A percentile compares a stretch with the other conserved stretches of the same genome.
Evolutionary conservation across 2,329 filamentous ascomycete species (phyloP).

Genomic region (Sporothrix dimorphospora): DNA sequence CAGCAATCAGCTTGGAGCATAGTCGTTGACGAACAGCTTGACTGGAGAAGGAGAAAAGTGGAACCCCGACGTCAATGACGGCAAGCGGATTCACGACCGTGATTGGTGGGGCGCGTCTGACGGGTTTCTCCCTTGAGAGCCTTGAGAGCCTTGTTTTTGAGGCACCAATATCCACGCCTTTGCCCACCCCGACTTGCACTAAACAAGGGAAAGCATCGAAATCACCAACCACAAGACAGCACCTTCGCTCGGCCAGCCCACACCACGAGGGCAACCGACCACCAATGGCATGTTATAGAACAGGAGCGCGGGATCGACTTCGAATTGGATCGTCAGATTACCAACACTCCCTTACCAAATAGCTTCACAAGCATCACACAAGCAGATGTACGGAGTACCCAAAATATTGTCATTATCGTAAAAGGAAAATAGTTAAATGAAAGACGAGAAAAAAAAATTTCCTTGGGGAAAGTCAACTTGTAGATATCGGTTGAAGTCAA

Average conservation of each 20-base stretch:
- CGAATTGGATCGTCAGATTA: background rate
- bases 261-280: background rate
- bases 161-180: background rate
- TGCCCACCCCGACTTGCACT: background rate
- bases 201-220: background rate
- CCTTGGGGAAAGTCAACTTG: too few relatives aligned
- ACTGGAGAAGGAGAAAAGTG: background rate
- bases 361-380: too few relatives aligned
- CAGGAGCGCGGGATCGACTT: background rate
- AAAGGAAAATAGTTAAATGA: background rate
- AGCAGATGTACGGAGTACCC: background rate
- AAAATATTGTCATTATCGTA: too few relatives aligned
- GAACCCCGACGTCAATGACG: constrained; percentile 8
- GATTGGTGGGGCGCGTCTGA: background rate
- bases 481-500: background rate
- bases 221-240: constrained; percentile 18
- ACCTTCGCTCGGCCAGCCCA: background rate
- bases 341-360: too few relatives aligned
- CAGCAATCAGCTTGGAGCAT: background rate
- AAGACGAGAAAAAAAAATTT: background rate
- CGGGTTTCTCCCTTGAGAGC: too few relatives aligned
- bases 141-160: background rate
- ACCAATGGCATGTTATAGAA: constrained; percentile 23
- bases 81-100: background rate
- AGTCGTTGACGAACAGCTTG: background rate